A percentile compares a stretch with the other conserved stretches of the same genome.
Conservation (phyloP, 1,284 basidiomycete species). For the Coriolopsis trogii region DNA sequence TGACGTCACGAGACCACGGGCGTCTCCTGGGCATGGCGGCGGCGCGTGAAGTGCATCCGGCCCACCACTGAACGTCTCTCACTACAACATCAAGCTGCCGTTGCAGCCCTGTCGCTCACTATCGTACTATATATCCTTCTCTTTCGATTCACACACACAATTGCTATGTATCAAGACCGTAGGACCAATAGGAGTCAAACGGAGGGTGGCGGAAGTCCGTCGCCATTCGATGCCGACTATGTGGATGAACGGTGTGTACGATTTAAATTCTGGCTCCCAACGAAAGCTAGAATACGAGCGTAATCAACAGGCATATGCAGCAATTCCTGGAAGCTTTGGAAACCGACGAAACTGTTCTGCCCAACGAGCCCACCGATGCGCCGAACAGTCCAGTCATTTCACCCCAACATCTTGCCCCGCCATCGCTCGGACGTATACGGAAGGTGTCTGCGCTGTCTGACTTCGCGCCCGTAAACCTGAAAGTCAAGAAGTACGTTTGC, state of each 20-base stretch:
- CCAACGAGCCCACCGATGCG: constrained; percentile 38
- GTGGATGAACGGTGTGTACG: constrained; percentile 68
- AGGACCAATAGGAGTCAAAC: not conserved
- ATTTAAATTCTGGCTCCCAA: too few species aligned
- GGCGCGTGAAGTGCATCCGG: not conserved
- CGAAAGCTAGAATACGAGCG: not conserved
- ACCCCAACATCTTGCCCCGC: constrained; percentile 32
- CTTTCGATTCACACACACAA: not conserved
- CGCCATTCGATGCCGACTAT: constrained; percentile 52
- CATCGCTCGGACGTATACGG: constrained; percentile 46
- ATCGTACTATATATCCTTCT: constrained; percentile 3
- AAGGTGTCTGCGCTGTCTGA: constrained; percentile 90
- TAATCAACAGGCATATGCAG: constrained; percentile 60
- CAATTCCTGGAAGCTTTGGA: constrained; percentile 70
- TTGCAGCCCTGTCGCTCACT: constrained; percentile 10
- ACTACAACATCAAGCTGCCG: constrained; percentile 8
- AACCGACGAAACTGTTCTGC: constrained; percentile 56
- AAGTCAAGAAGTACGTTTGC: constrained; percentile 62
- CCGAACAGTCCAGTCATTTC: constrained; percentile 40
- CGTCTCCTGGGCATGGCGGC: not conserved
- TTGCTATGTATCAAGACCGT: constrained; percentile 5
- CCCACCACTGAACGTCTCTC: not conserved
- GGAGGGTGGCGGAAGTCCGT: constrained; percentile 2
- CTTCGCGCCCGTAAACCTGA: constrained; percentile 90
- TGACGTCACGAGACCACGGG: constrained; percentile 22